Evolutionary conservation across 75 land plant genomes (phyloP).

Genomic region (Isoetes taiwanensis): DNA sequence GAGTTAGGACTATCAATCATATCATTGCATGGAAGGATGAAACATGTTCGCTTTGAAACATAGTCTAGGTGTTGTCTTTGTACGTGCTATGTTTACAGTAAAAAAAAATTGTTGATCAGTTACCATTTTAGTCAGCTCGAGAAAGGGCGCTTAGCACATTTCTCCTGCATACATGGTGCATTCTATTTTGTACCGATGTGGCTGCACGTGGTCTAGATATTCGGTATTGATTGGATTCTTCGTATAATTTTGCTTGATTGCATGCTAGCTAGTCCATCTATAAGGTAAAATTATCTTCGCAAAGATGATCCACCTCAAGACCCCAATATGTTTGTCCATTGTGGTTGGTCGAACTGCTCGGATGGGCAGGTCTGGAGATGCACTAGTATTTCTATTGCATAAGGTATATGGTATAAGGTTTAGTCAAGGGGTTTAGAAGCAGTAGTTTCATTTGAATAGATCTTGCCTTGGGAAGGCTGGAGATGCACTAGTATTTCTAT

Average conservation of each 20-base stretch:
- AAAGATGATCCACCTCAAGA: constrained; percentile 91
- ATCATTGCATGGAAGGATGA: constrained; percentile 79
- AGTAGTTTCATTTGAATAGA: too few species aligned
- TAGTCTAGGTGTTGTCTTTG: too few species aligned
- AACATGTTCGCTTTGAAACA: too few species aligned
- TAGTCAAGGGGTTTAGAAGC: too few species aligned
- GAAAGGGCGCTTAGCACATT: constrained; percentile 82
- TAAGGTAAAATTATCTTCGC: too few species aligned
- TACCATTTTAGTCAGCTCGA: constrained; percentile 54
- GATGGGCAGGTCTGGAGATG: constrained; percentile 72
- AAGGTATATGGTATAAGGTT: too few species aligned
- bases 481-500: constrained; percentile 62
- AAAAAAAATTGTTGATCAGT: too few species aligned
- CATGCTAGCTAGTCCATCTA: too few species aligned
- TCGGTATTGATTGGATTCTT: constrained; percentile 80
- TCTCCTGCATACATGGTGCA: constrained; percentile 39
- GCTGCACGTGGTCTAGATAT: constrained; percentile 93
- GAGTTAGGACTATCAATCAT: constrained; percentile 37
- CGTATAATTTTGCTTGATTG: too few species aligned
- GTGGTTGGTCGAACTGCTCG: constrained; percentile 94
- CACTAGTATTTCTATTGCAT: constrained; percentile 63
- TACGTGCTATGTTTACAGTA: too few species aligned
- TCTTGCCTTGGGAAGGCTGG: too few species aligned
- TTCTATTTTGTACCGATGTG: constrained; percentile 86
- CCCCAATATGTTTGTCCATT: constrained; percentile 84